Evolutionary conservation across 1,139 yeast genomes (phyloP).

Genomic region (Nakaseomyces nivariensis): DNA sequence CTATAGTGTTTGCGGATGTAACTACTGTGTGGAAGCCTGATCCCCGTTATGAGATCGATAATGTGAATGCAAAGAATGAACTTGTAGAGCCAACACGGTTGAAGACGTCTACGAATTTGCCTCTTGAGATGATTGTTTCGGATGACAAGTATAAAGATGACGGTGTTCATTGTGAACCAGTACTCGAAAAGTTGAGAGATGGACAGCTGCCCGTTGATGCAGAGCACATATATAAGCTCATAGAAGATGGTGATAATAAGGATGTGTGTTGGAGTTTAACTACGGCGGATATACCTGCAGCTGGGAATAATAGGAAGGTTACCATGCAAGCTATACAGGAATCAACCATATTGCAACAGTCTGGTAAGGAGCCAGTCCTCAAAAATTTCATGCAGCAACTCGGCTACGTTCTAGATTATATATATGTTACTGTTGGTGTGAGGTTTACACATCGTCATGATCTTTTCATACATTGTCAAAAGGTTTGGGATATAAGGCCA

Average conservation of each 20-base stretch:
- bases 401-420: constrained; percentile 61
- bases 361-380: constrained; percentile 28
- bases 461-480: constrained; percentile 43
- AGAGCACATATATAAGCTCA: not conserved
- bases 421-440: constrained; percentile 32
- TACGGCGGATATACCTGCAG: constrained; percentile 75
- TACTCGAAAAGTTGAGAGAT: constrained; percentile 7
- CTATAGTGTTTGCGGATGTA: constrained; percentile 23
- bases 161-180: constrained; percentile 6
- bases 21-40: constrained; percentile 30
- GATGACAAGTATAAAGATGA: not conserved
- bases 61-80: constrained; percentile 24
- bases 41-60: constrained; percentile 21
- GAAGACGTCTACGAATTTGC: constrained; percentile 18
- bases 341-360: constrained; percentile 39
- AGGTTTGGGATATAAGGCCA: constrained; percentile 18
- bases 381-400: constrained; percentile 46
- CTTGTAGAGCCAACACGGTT: constrained; percentile 27
- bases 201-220: constrained; percentile 8
- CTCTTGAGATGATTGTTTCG: constrained; percentile 10
- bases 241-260: not conserved
- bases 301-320: constrained; percentile 57
- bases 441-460: constrained; percentile 58
- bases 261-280: constrained; percentile 48
- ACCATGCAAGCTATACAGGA: constrained; percentile 63